Base-by-base conservation (phyloP, 2,329 filamentous ascomycete species). In the Hysterium pulicare region DNA sequence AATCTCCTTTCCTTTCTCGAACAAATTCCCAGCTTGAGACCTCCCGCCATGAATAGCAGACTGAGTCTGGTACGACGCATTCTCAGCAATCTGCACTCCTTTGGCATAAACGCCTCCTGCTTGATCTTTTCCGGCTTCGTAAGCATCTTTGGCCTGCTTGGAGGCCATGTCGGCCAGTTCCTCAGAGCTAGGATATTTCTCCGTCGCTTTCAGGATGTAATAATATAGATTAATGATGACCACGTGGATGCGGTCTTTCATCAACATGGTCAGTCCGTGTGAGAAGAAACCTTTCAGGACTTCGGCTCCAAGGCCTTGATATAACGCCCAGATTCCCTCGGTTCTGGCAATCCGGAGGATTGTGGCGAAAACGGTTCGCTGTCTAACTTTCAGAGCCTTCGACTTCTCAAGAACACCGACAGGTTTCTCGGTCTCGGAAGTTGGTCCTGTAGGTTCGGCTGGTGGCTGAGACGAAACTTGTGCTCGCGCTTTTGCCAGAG, bases 261-360 rank as follows among this genome's bases (percentile, higher is more conserved):
- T 81, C 41, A 91, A 71, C 87, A 95, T 95, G 1, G 89, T 91
- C 39, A 90, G 77, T 0, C 90, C 90, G 57, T 95, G 89, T 17
- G 82, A 83, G 56, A 95, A 83, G 69, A 95, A 94, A 0, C 86
- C 86, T 57, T 90, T 90, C 7, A 90, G 66, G 3, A 95, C 74
- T 66, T 94, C 87, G 4, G 83, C 86, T 11, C 75, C 76, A 0
- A 95, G 71, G 4, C 89, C 90, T 37, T 85, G 80, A 59, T 94
- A 95, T 7, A 95, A 68, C 0, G 82, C 84, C 3, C 62, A 60
- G 0, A 83, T 46, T 1, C 90, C 90, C 57, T 95, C 87, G 0
- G 70, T 74, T 34, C 73, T 76, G 23, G 70, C 71, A 43, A 79
- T 77, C 16, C 74, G 71, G 19, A 81, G 49, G 16, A 90, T 76